Evolutionary conservation across 257 asterid genomes (phyloP), one percentile per base, ranked within the genome.

Genomic region (Nicotiana knightiana): DNA sequence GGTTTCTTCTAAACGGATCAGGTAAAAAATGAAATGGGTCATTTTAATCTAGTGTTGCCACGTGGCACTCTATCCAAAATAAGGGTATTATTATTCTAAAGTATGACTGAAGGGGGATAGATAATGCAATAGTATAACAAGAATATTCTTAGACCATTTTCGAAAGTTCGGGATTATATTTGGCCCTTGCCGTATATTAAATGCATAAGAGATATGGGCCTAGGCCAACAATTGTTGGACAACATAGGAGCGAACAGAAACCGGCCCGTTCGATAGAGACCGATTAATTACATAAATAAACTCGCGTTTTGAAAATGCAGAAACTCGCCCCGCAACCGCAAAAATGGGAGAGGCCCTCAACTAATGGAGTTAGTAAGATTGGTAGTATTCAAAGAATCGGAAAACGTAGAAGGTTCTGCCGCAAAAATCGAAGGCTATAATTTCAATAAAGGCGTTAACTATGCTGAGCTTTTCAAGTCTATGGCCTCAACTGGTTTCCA

Each of bases 401-500:
- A 90, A 83, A 77, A 82, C 30, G 86, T 92, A 55, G 94, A 93
- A 39, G 97, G 92, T 70, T 26, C 81, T 24, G 81, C 86, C 81
- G 66, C 85, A 35, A 87, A 85, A 88, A 93, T 96, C 67, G 88
- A 88, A 89, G 99, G 98, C 83, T 96, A 96, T 76, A 94, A 96
- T 88, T 96, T 96, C 89, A 93, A 91, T 71, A 85, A 85, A 58
- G 99, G 99, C 48, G 94, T 94, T 67, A 84, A 96, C 83, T 93
- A 88, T 77, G 86, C 59, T 17, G 91, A 92, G 80, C 89, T 96
- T 53, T 87, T 96, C 84, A 90, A 88, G 81, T 96, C 98, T 15
- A 81, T 96, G 92, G 81, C 87, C 43, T 88, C 90, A 57, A 93
- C 98, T 67, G 99, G 99, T 54, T 96, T 94, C 84, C 99, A 94